phyloP scores from a whole-genome alignment of 176 grass and related monocot genomes.

The Oryza rufipogon region DNA sequence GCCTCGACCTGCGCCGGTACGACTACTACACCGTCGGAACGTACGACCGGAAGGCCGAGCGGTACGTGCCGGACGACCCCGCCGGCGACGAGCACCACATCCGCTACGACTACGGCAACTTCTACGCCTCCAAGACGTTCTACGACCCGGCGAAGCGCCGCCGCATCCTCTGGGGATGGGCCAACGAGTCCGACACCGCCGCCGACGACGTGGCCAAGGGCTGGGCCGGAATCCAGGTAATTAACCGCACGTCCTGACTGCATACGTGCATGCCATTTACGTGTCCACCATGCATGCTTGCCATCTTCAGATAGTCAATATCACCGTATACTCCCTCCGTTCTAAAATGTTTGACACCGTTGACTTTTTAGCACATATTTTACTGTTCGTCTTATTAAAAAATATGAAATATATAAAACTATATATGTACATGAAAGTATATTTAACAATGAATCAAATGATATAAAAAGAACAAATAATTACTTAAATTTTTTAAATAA shows the following conservation, averaged over 20 bases:
- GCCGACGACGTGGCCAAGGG: slow-evolving; percentile 64
- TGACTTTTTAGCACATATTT: too few species aligned
- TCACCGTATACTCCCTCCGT: neutral
- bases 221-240: slow-evolving; percentile 84
- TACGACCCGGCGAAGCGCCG: slow-evolving; percentile 65
- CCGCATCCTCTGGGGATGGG: slow-evolving; percentile 84
- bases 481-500: too few species aligned
- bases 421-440: too few species aligned
- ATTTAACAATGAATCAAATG: too few species aligned
- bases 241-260: neutral
- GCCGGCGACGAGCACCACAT: slow-evolving; percentile 50
- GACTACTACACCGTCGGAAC: slow-evolving; percentile 82
- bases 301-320: neutral
- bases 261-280: neutral
- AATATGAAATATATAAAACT: too few species aligned
- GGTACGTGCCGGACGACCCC: slow-evolving; percentile 63
- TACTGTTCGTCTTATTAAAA: too few species aligned
- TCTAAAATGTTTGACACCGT: too few species aligned
- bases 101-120: slow-evolving; percentile 84
- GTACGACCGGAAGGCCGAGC: slow-evolving; percentile 47
- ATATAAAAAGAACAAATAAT: too few species aligned
- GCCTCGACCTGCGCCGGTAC: slow-evolving; percentile 67
- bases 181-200: slow-evolving; percentile 69
- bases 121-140: slow-evolving; percentile 90
- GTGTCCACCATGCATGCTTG: neutral